These are phyloP conservation scores for Talaromyces amestolkiae DNA, from an alignment of 2,329 filamentous ascomycete species.

Conservation along the genomic window DNA sequence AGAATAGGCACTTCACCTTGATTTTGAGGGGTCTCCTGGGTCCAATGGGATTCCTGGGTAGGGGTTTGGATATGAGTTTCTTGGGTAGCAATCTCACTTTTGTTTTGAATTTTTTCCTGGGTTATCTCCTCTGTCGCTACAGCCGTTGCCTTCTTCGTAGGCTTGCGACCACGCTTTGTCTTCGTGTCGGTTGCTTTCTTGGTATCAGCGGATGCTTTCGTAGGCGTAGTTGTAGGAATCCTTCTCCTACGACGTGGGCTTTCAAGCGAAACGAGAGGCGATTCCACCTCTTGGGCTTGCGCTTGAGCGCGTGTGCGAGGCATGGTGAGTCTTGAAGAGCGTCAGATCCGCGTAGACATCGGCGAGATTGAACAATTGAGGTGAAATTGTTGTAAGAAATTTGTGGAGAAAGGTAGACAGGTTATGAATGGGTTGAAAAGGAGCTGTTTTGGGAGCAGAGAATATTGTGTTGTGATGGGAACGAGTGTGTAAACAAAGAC, in stretches of 20 bases:
- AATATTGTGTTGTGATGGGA: background rate
- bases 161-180: conserved; percentile 27
- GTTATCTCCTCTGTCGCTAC: conserved; percentile 6
- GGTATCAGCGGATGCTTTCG: conserved; percentile 1
- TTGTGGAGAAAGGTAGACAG: background rate
- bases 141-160: conserved; percentile 24
- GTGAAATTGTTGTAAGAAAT: background rate
- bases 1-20: conserved; percentile 1
- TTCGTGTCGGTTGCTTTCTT: conserved; percentile 22
- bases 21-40: background rate
- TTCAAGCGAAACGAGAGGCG: conserved; percentile 16
- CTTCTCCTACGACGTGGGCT: conserved; percentile 13
- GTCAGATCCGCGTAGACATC: conserved; percentile 3
- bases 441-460: background rate
- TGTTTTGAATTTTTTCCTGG: background rate
- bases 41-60: conserved; percentile 1
- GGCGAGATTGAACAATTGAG: background rate
- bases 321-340: conserved; percentile 8
- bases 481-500: conserved; percentile 2
- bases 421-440: background rate
- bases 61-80: background rate
- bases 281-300: conserved; percentile 3
- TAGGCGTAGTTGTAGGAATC: background rate
- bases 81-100: conserved; percentile 16
- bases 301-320: conserved; percentile 17